Percentiles rank a stretch among this genome's conserved stretches.
Evolutionary conservation across 1,139 yeast species (phyloP).

Genomic region (Scheffersomyces parashehatae): DNA sequence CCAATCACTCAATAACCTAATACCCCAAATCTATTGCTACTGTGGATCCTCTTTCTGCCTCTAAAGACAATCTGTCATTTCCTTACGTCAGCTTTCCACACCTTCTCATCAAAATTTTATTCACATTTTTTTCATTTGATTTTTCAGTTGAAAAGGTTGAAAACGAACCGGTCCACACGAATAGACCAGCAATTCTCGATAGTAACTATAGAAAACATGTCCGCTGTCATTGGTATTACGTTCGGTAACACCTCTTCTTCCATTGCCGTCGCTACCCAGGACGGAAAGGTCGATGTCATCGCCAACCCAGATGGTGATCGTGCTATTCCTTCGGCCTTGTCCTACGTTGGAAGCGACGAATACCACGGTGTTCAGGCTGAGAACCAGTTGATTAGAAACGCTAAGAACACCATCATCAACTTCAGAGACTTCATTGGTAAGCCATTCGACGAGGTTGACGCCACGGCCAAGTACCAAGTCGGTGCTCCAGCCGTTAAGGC

Average conservation of each 20-base stretch:
- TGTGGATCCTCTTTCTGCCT: too few relatives aligned
- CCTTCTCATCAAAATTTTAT: conserved; percentile 4
- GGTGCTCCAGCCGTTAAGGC: conserved; percentile 75
- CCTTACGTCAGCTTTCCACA: background rate
- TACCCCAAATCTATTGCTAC: too few relatives aligned
- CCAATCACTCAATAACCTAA: too few relatives aligned
- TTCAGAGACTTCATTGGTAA: conserved; percentile 93
- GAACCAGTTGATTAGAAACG: conserved; percentile 89
- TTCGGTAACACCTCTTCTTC: conserved; percentile 97
- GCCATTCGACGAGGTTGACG: conserved; percentile 67
- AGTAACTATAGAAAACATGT: conserved; percentile 14
- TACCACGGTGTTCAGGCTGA: conserved; percentile 97
- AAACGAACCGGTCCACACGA: background rate
- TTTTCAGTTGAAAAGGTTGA: conserved; percentile 2
- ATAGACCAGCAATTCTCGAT: background rate
- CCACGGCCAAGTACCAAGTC: conserved; percentile 50
- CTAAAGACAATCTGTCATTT: background rate
- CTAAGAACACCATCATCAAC: conserved; percentile 81
- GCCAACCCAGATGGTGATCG: conserved; percentile 99
- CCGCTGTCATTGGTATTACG: conserved; percentile 85
- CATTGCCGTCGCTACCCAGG: conserved; percentile 84
- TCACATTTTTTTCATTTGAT: conserved; percentile 1
- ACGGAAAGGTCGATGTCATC: conserved; percentile 93
- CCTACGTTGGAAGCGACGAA: conserved; percentile 93
- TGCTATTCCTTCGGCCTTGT: conserved; percentile 87